Evolutionary conservation across 306 rosid genomes (phyloP), one percentile per base, ranked within the genome.

Genomic region (Mimosa bimucronata): DNA sequence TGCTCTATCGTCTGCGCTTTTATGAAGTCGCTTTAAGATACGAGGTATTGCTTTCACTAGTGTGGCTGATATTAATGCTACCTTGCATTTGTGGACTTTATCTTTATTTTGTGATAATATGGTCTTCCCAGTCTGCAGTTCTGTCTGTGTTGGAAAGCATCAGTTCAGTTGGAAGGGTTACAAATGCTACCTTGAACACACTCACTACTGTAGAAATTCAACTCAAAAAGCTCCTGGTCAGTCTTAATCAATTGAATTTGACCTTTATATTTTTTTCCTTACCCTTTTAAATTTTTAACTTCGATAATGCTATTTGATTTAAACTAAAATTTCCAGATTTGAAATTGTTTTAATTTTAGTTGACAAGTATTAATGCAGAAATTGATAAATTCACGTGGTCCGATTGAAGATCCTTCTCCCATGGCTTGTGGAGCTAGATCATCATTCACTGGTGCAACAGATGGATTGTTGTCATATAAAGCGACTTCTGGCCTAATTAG

Each of bases 391-490:
- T 90, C 92, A 73, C 88, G 87, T 76, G 97, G 93, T 85, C 98
- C 93, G 66, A 90, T 89, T 88, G 97, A 95, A 88, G 99, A 95
- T 87, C 99, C 99, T 85, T 93, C 99, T 80, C 98, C 92, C 3
- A 80, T 89, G 80, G 94, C 90, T 31, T 25, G 60, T 71, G 97
- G 97, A 53, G 83, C 88, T 86, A 91, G 89, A 83, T 85, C 86
- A 68, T 80, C 91, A 78, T 75, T 91, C 82, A 77, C 90, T 19
- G 92, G 99, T 79, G 94, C 91, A 80, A 84, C 85, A 75, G 98
- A 95, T 75, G 94, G 94, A 74, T 71, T 84, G 77, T 79, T 90
- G 88, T 90, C 98, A 28, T 93, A 85, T 87, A 90, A 91, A 88
- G 91, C 96, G 79, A 89, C 97, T 75, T 88, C 82, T 81, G 81